Conservation (phyloP, 2,329 filamentous ascomycete species). For the Claviceps maximensis region DNA sequence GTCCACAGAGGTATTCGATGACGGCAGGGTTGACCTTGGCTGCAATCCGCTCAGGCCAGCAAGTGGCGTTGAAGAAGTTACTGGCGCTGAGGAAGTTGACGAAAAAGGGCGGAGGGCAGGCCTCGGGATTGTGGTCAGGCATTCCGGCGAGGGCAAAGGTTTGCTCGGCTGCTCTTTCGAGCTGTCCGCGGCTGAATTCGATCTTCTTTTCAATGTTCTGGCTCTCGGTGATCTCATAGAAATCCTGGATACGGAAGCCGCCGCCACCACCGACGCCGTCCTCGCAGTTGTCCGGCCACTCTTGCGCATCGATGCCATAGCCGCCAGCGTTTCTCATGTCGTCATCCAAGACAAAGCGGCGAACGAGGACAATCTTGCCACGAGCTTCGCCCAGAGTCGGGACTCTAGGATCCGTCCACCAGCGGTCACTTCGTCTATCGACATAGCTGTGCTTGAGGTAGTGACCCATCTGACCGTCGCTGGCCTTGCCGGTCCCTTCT, state of each 20-base stretch:
- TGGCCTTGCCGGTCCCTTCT: conserved; percentile 71
- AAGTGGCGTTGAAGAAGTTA: conserved; percentile 85
- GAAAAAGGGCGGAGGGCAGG: conserved; percentile 50
- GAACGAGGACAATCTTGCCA: conserved; percentile 71
- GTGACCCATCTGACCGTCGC: conserved; percentile 63
- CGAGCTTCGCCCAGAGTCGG: conserved; percentile 68
- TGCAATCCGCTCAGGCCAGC: conserved; percentile 90
- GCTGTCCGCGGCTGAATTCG: conserved; percentile 55
- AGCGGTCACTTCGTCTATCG: conserved; percentile 40
- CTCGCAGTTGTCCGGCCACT: conserved; percentile 81
- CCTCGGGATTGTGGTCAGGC: conserved; percentile 13
- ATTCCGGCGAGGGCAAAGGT: conserved; percentile 30
- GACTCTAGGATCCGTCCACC: conserved; percentile 68
- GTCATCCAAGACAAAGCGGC: conserved; percentile 60
- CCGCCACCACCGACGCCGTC: conserved; percentile 59
- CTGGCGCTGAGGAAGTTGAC: conserved; percentile 84
- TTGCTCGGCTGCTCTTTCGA: conserved; percentile 54
- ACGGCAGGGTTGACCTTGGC: conserved; percentile 72
- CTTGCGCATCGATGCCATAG: conserved; percentile 47
- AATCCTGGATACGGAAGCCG: conserved; percentile 79
- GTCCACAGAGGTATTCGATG: conserved; percentile 46
- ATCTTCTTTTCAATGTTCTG: conserved; percentile 74
- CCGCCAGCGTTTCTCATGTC: conserved; percentile 33
- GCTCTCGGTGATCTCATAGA: conserved; percentile 72
- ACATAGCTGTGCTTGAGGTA: conserved; percentile 65